Percentiles rank a stretch among this genome's conserved stretches.
These are phyloP conservation scores for Bassia scoparia DNA, from an alignment of 148 eudicot species.

Conservation along the genomic window DNA sequence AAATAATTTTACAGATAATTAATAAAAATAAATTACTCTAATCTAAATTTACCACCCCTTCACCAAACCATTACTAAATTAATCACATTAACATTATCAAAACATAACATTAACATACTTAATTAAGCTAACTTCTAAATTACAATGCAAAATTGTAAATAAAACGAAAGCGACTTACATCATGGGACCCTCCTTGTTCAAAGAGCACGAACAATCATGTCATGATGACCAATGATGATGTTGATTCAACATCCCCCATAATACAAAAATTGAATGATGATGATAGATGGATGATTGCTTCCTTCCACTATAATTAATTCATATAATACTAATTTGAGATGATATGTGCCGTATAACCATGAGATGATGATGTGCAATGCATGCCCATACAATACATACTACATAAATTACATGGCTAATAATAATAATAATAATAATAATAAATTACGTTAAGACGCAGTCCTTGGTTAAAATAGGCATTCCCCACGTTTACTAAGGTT, in stretches of 20 bases:
- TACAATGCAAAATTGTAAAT: not conserved
- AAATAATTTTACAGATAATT: too few relatives aligned
- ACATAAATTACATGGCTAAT: too few relatives aligned
- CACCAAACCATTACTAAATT: constrained; percentile 19
- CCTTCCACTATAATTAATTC: constrained; percentile 3
- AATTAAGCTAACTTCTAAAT: too few relatives aligned
- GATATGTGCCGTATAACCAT: constrained; percentile 1
- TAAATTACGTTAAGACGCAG: constrained; percentile 55
- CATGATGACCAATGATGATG: constrained; percentile 32
- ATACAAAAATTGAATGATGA: constrained; percentile 35
- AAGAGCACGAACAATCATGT: constrained; percentile 25
- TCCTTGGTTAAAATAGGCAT: constrained; percentile 69
- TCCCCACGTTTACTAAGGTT: constrained; percentile 73
- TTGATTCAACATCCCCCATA: constrained; percentile 25
- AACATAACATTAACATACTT: too few relatives aligned
- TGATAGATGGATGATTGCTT: too few relatives aligned
- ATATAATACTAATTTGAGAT: constrained; percentile 11
- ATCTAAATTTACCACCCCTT: too few relatives aligned
- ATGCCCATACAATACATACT: not conserved
- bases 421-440: too few relatives aligned
- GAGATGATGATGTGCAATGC: not conserved
- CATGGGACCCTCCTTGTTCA: constrained; percentile 31
- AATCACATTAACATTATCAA: constrained; percentile 14
- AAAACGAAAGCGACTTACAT: constrained; percentile 24
- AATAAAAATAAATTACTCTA: too few relatives aligned